Base-by-base conservation (phyloP, 495 filamentous ascomycete genomes). In the Beverwykella pulmonaria region DNA sequence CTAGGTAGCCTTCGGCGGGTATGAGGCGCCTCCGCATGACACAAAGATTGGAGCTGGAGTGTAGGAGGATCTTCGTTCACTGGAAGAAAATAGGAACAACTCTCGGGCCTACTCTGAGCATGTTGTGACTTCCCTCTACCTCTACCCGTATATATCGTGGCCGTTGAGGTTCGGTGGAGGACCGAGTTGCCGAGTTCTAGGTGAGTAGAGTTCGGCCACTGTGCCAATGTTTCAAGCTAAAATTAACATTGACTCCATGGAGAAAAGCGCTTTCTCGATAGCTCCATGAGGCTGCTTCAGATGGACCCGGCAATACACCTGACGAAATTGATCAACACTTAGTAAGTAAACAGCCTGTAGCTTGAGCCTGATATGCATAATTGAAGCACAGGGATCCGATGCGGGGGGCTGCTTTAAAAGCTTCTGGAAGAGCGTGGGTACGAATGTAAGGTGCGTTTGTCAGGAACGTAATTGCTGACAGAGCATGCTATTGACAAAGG, bases 391-490 rank as follows among this genome's bases (percentile, higher is more conserved):
- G 17, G 3, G 2, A 14, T 3, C 17, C 6, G 39, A n/a, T 44
- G 39, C 39, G 17, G 39, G 39, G 39, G 39, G 8, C 39, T 12
- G 39, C 39, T 2, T n/a, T 44, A n/a, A 12, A 7, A 44, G 8
- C 9, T 12, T n/a, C 39, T 2, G 17, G 39, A 44, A 44, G 39
- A 10, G 39, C 9, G 39, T 14, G 39, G 39, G 8, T 44, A 9
- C 15, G 39, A 10, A 44, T n/a, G 39, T n/a, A 44, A n/a, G 27
- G 39, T 53, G 41, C 30, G 56, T 66, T 66, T 66, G 63, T 66
- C 63, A 66, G 15, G 55, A 44, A 12, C 55, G 63, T 32, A 59
- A 60, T 66, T 55, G 63, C 63, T 66, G 63, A 66, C 63, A 10
- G 48, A 60, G 63, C 63, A 66, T 48, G 53, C 23, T 22, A 48